A percentile compares a stretch with the other conserved stretches of the same genome.
phyloP scores from a whole-genome alignment of 768 basidiomycete genomes.

The Psilocybe cyanescens region DNA sequence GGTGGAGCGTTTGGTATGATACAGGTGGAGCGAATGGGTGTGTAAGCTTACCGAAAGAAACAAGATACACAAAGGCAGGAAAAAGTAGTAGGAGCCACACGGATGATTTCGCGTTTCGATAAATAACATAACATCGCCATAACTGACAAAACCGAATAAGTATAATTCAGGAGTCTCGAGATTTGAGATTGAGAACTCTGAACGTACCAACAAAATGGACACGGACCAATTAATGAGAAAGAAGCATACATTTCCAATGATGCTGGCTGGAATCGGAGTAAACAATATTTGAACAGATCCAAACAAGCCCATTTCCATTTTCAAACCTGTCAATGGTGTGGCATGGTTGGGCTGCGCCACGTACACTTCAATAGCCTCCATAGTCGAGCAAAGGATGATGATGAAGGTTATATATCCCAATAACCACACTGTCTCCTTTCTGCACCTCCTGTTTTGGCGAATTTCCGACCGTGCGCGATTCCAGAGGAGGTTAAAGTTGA shows the following conservation, averaged over 20 bases:
- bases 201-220: not conserved
- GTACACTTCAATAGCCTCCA: not conserved
- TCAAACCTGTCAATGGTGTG: not conserved
- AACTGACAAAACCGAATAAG: constrained; percentile 7
- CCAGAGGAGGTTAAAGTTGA: not conserved
- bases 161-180: not conserved
- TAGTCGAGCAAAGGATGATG: not conserved
- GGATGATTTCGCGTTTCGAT: constrained; percentile 11
- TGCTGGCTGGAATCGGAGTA: not conserved
- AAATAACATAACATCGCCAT: constrained; percentile 23
- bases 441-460: not conserved
- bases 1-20: not conserved
- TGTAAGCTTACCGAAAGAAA: constrained; percentile 11
- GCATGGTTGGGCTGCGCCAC: not conserved
- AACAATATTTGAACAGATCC: no score
- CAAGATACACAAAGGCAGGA: constrained; percentile 6
- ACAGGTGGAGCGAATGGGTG: not conserved
- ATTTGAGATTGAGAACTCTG: not conserved
- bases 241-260: not conserved
- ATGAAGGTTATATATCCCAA: not conserved
- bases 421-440: not conserved
- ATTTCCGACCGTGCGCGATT: not conserved
- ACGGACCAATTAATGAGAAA: not conserved
- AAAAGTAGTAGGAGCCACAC: constrained; percentile 7
- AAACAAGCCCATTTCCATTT: no score